Conservation (phyloP, 441 rosid species). For the Macaranga tanarius region DNA sequence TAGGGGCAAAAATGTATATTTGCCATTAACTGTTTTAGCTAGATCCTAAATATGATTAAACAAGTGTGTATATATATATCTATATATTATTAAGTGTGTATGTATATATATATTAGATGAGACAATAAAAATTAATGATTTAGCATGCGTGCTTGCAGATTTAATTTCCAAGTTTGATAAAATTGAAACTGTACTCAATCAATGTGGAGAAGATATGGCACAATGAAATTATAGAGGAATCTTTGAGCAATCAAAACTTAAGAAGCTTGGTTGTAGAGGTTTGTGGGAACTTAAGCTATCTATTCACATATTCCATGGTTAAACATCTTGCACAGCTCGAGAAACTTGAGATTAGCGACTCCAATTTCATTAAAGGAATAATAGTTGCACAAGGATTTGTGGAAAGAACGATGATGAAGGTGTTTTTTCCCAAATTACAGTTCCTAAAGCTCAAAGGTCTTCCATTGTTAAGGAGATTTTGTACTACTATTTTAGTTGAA, state of each 20-base stretch:
- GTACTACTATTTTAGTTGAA: constrained; percentile 2
- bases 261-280: no score
- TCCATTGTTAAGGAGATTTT: constrained; percentile 14
- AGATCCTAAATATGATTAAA: no score
- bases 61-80: no score
- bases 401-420: not conserved
- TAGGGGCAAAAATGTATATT: no score
- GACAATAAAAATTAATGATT: no score
- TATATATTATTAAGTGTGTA: no score
- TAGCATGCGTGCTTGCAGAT: no score
- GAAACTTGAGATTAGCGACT: constrained; percentile 4
- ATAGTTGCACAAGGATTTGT: not conserved
- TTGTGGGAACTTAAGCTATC: no score
- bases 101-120: no score
- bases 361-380: not conserved
- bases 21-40: no score
- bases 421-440: not conserved
- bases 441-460: constrained; percentile 10
- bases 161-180: constrained; percentile 6
- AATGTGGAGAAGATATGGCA: not conserved
- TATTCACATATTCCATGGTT: not conserved
- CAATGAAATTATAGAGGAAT: no score
- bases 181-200: not conserved
- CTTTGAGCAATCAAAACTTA: no score
- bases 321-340: constrained; percentile 17